These are phyloP conservation scores for Botrytis elliptica DNA, from an alignment of 2,329 filamentous ascomycete genomes.

Conservation along the genomic window DNA sequence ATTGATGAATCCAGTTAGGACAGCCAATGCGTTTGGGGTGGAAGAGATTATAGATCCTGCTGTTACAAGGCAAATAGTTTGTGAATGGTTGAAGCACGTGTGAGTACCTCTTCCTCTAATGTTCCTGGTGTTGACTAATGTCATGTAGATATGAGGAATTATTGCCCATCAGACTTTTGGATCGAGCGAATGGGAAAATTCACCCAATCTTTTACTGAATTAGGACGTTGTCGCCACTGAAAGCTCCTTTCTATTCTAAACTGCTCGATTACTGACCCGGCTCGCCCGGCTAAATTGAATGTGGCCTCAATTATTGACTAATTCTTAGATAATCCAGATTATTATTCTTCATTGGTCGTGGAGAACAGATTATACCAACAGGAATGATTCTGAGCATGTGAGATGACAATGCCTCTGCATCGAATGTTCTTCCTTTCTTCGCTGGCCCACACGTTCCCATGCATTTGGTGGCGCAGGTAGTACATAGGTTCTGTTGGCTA, in stretches of 20 bases:
- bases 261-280: not conserved
- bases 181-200: conserved; percentile 45
- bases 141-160: conserved; percentile 32
- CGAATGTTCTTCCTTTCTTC: conserved; percentile 16
- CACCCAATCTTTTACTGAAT: conserved; percentile 43
- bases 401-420: not conserved
- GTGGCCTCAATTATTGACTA: not conserved
- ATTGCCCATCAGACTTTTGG: conserved; percentile 32
- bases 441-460: conserved; percentile 5
- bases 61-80: conserved; percentile 54
- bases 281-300: not conserved
- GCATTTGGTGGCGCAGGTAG: not conserved
- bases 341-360: not conserved
- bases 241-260: not conserved
- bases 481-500: not conserved
- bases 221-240: not conserved
- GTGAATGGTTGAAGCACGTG: conserved; percentile 55
- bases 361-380: not conserved
- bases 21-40: conserved; percentile 61
- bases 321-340: not conserved
- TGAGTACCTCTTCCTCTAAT: conserved; percentile 36
- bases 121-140: not conserved
- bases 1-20: conserved; percentile 63
- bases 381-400: not conserved
- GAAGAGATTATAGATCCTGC: conserved; percentile 66